Percentiles rank a stretch among this genome's conserved stretches.
phyloP scores from a whole-genome alignment of 495 filamentous ascomycete genomes.

The Penicillium dipodomyicola region DNA sequence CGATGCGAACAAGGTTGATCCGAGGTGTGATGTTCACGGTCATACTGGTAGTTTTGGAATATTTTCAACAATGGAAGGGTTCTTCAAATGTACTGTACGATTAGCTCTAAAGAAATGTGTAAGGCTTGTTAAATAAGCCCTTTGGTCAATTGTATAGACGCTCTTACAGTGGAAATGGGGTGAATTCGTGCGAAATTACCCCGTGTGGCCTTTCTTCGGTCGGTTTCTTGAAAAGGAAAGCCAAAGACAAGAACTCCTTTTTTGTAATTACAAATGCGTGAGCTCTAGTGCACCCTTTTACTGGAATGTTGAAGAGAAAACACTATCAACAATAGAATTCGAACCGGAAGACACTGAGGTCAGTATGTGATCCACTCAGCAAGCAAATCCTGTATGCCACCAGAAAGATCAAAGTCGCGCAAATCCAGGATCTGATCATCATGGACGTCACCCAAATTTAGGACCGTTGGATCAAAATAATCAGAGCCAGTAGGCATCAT shows the following conservation, averaged over 20 bases:
- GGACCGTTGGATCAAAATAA: not conserved
- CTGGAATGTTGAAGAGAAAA: no score
- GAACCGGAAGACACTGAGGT: not conserved
- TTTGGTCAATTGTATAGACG: not conserved
- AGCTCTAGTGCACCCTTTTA: no score
- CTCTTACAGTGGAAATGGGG: not conserved
- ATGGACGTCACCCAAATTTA: not conserved
- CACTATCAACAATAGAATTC: no score
- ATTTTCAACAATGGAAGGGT: no score
- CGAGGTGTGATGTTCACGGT: not conserved
- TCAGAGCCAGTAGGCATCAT: not conserved
- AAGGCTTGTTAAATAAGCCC: no score
- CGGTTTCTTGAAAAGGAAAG: not conserved
- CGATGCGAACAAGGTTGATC: conserved; percentile 40
- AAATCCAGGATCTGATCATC: not conserved
- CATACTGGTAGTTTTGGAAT: not conserved
- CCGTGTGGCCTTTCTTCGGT: not conserved
- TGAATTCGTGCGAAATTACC: not conserved
- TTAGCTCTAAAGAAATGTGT: no score
- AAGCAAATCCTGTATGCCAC: not conserved
- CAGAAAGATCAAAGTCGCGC: not conserved
- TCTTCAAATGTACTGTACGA: no score
- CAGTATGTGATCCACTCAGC: not conserved
- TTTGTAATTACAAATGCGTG: no score
- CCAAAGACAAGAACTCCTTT: no score